phyloP scores from a whole-genome alignment of 2,329 filamentous ascomycete genomes.

The Paecilomyces sp. region DNA sequence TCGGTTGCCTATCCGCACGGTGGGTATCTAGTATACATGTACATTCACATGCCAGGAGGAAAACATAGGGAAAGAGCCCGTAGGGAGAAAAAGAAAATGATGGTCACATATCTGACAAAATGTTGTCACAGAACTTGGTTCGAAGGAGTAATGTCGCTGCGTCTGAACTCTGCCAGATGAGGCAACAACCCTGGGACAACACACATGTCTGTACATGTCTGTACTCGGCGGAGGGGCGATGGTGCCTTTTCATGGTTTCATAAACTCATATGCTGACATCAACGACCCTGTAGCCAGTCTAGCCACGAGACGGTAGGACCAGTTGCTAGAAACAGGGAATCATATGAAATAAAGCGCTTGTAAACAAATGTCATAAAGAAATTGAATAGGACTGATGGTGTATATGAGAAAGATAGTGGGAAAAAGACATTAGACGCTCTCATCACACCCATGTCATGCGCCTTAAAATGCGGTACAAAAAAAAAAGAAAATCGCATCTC shows the following conservation, averaged over 20 bases:
- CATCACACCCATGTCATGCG: neutral
- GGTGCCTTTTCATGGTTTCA: neutral
- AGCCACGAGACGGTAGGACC: neutral
- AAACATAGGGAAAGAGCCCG: neutral
- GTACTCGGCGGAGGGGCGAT: neutral
- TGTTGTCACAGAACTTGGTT: neutral
- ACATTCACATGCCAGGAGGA: neutral
- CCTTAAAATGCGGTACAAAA: neutral
- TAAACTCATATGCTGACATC: neutral
- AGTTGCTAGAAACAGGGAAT: neutral
- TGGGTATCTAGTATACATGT: neutral
- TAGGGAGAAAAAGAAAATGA: neutral
- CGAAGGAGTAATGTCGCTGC: neutral
- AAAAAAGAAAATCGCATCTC: neutral
- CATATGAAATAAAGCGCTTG: neutral
- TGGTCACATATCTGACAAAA: neutral
- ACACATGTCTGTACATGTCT: neutral
- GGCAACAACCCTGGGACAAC: neutral
- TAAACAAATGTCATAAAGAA: neutral
- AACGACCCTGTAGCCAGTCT: neutral
- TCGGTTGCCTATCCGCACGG: neutral
- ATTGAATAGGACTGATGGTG: neutral
- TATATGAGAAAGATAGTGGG: conserved; percentile 3
- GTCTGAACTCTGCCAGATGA: neutral
- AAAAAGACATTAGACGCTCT: conserved; percentile 1